Conservation (phyloP, 164 flowering plant genomes). For the Vitis labrusca region DNA sequence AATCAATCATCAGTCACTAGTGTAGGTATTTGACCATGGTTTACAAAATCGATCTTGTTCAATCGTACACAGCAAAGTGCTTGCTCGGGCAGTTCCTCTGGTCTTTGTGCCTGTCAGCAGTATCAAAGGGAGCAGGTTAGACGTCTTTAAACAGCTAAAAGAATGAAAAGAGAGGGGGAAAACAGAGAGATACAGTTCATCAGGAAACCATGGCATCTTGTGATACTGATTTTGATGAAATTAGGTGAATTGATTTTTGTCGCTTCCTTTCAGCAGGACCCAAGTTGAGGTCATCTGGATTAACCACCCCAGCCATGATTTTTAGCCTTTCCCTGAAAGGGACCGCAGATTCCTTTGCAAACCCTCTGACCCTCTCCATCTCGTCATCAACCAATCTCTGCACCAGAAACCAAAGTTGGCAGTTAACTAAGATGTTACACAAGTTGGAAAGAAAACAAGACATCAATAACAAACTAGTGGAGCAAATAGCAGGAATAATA, state of each 20-base stretch:
- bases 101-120: conserved; percentile 45
- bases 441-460: neutral
- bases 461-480: neutral
- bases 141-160: too few species aligned
- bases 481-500: too few species aligned
- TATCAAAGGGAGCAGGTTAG: neutral
- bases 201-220: too few species aligned
- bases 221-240: too few species aligned
- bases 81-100: conserved; percentile 49
- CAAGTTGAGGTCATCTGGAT: conserved; percentile 46
- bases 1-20: conserved; percentile 21
- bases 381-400: conserved; percentile 47
- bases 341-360: conserved; percentile 36
- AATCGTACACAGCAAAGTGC: conserved; percentile 40
- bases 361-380: conserved; percentile 40
- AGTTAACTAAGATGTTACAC: neutral
- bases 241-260: too few species aligned
- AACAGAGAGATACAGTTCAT: too few species aligned
- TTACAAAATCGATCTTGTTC: conserved; percentile 41
- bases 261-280: conserved; percentile 40
- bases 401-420: neutral
- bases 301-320: conserved; percentile 40
- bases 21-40: conserved; percentile 43
- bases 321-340: conserved; percentile 50
- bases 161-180: too few species aligned